These are phyloP conservation scores for Begonia masoniana DNA, from an alignment of 306 rosid species.

Conservation along the genomic window DNA sequence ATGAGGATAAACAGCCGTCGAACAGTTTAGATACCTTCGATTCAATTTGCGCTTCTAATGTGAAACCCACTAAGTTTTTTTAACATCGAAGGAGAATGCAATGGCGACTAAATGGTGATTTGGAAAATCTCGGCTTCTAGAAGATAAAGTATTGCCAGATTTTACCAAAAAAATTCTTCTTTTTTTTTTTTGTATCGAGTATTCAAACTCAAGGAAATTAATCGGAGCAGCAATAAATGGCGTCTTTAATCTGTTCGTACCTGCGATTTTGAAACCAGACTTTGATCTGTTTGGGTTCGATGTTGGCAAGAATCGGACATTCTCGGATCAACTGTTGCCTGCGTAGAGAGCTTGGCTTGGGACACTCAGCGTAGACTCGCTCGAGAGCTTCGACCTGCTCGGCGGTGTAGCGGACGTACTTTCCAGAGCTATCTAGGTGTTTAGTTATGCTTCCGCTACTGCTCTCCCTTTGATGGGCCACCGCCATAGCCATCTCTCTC, in stretches of 20 bases:
- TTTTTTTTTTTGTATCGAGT: no score
- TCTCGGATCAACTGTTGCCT: conserved; percentile 88
- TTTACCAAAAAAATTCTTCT: no score
- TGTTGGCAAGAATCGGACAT: conserved; percentile 81
- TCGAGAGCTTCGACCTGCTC: conserved; percentile 96
- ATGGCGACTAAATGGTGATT: no score
- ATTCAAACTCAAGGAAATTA: not conserved
- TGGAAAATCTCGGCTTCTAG: not conserved
- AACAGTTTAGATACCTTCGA: not conserved
- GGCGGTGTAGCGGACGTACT: conserved; percentile 82
- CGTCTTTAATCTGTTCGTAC: conserved; percentile 11
- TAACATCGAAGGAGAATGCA: no score
- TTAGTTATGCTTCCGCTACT: conserved; percentile 72
- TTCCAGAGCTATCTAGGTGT: conserved; percentile 68
- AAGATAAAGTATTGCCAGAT: no score
- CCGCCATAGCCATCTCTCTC: conserved; percentile 66
- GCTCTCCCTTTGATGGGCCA: conserved; percentile 78
- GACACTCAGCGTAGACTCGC: conserved; percentile 84
- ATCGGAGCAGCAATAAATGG: not conserved
- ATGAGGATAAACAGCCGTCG: conserved; percentile 13
- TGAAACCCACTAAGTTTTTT: not conserved
- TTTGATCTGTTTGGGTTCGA: conserved; percentile 97
- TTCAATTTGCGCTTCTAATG: not conserved
- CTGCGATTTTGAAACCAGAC: conserved; percentile 99
- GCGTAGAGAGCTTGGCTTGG: conserved; percentile 83